Evolutionary conservation across 352 stramenopile species (phyloP).

Genomic region (Plasmopara halstedii): DNA sequence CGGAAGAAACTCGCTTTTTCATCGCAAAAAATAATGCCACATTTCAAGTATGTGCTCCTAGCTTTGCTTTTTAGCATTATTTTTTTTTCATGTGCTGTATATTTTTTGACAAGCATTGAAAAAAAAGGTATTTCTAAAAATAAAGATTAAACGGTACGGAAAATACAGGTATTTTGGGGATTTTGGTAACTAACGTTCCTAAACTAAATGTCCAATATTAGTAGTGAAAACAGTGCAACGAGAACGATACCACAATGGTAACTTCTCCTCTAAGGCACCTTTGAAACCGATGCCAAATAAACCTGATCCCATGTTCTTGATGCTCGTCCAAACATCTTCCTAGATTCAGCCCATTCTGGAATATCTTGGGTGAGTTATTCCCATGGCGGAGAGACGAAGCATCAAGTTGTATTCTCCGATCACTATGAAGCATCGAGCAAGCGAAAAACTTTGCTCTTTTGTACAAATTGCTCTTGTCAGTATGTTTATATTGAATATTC

Average conservation of each 20-base stretch:
- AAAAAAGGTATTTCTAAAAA: too few relatives aligned
- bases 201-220: too few relatives aligned
- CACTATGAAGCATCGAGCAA: constrained; percentile 5
- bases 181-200: too few relatives aligned
- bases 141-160: too few relatives aligned
- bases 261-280: not conserved
- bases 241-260: constrained; percentile 8
- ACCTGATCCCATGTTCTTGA: constrained; percentile 8
- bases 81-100: too few relatives aligned
- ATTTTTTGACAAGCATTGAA: too few relatives aligned
- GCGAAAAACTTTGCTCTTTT: constrained; percentile 4
- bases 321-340: not conserved
- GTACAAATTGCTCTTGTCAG: not conserved
- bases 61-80: too few relatives aligned
- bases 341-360: not conserved
- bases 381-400: not conserved
- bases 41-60: too few relatives aligned
- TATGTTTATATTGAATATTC: constrained; percentile 2
- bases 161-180: too few relatives aligned
- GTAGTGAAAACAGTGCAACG: too few relatives aligned
- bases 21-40: too few relatives aligned
- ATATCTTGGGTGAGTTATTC: not conserved
- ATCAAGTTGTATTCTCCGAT: not conserved
- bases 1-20: too few relatives aligned
- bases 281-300: constrained; percentile 1